Evolutionary conservation across 2,329 filamentous ascomycete species (phyloP).

Genomic region (Aspergillus fumigatiaffinis): DNA sequence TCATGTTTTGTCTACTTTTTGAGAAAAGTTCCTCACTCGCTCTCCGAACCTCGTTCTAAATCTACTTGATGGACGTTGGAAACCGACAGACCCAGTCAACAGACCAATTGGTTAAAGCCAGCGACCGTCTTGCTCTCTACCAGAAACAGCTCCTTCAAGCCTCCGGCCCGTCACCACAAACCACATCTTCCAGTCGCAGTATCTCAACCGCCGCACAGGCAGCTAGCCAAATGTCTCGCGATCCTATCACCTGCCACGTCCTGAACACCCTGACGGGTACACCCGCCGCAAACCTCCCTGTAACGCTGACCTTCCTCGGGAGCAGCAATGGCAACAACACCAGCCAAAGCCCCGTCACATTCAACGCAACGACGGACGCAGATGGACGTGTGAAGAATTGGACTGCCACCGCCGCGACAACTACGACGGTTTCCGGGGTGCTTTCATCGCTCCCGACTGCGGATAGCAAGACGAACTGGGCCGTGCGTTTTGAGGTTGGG

Average conservation of each 20-base stretch:
- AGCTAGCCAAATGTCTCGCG: slow-evolving; percentile 33
- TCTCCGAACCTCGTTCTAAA: slow-evolving; percentile 2
- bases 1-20: too few species aligned
- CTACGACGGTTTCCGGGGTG: slow-evolving; percentile 23
- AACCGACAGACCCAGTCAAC: slow-evolving; percentile 11
- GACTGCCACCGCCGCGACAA: slow-evolving; percentile 25
- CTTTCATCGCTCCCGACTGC: slow-evolving; percentile 32
- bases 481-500: slow-evolving; percentile 44
- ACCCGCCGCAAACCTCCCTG: slow-evolving; percentile 44
- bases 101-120: slow-evolving; percentile 21
- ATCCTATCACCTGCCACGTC: slow-evolving; percentile 49
- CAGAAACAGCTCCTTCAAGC: slow-evolving; percentile 27
- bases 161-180: slow-evolving; percentile 6
- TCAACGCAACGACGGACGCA: slow-evolving; percentile 40
- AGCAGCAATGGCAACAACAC: slow-evolving; percentile 43
- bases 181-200: slow-evolving; percentile 10
- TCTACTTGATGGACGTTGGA: slow-evolving; percentile 22
- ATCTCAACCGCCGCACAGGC: slow-evolving; percentile 8
- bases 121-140: slow-evolving; percentile 31
- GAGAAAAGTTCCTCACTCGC: not conserved
- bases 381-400: slow-evolving; percentile 47
- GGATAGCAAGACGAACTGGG: slow-evolving; percentile 43
- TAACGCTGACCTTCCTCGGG: slow-evolving; percentile 51
- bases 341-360: slow-evolving; percentile 23
- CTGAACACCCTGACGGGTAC: slow-evolving; percentile 48